Percentiles rank a stretch among this genome's conserved stretches.
Conservation (phyloP, 2,329 filamentous ascomycete genomes). For the Arthrinium phaeospermum region DNA sequence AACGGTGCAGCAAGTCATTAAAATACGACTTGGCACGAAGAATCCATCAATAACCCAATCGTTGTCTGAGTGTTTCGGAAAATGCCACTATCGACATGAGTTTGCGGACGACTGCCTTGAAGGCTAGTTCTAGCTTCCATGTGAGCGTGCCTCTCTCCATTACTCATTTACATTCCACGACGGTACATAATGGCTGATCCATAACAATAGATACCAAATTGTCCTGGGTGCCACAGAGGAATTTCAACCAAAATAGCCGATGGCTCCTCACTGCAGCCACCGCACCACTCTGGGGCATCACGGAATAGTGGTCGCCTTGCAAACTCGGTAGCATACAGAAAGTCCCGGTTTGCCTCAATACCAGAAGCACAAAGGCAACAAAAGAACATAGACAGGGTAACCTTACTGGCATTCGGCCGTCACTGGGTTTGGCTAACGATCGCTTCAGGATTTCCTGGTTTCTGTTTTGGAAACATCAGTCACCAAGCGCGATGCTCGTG, state of each 20-base stretch:
- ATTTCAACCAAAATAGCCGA: constrained; percentile 23
- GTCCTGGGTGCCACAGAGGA: constrained; percentile 9
- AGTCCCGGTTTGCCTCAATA: constrained; percentile 44
- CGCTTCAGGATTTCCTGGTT: constrained; percentile 76
- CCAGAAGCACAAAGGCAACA: constrained; percentile 53
- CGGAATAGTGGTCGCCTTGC: constrained; percentile 32
- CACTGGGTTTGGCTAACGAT: constrained; percentile 18
- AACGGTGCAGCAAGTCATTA: not conserved
- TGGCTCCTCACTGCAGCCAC: constrained; percentile 32
- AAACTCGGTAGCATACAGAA: constrained; percentile 34
- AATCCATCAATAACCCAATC: not conserved
- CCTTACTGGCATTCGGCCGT: constrained; percentile 16
- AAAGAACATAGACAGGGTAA: constrained; percentile 55
- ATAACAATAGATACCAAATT: not conserved
- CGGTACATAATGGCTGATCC: not conserved
- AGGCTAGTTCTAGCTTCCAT: constrained; percentile 42
- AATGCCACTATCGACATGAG: constrained; percentile 44
- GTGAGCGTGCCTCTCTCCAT: constrained; percentile 32
- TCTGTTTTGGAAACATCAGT: constrained; percentile 87
- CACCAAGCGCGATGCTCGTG: constrained; percentile 90
- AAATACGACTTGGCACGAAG: not conserved
- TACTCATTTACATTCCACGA: not conserved
- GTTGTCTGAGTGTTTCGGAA: not conserved
- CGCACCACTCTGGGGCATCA: constrained; percentile 30
- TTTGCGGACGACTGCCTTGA: constrained; percentile 45